Percentiles rank a stretch among this genome's conserved stretches.
These are phyloP conservation scores for Hibiscus syriacus DNA, from an alignment of 345 rosid species.

Conservation along the genomic window DNA sequence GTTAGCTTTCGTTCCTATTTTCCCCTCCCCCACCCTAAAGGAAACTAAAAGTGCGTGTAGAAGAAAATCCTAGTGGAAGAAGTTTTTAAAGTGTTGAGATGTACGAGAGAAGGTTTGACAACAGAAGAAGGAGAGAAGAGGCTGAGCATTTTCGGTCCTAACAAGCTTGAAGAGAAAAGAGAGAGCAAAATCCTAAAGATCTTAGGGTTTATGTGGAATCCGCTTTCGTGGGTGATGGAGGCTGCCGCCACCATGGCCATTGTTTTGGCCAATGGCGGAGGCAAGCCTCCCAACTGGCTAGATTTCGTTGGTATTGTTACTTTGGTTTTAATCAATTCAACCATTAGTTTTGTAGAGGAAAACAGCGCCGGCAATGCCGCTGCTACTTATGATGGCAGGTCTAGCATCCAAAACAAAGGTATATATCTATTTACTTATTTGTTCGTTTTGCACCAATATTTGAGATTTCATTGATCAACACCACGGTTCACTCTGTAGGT, in stretches of 20 bases:
- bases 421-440: too few species aligned
- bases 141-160: too few species aligned
- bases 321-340: conserved; percentile 61
- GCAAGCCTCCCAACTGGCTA: conserved; percentile 84
- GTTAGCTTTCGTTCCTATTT: too few species aligned
- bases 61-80: conserved; percentile 70
- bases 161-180: too few species aligned
- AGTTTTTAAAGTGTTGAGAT: conserved; percentile 71
- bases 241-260: conserved; percentile 91
- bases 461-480: not conserved
- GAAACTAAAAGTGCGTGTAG: conserved; percentile 31
- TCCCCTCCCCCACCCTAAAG: too few species aligned
- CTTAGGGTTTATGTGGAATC: conserved; percentile 95
- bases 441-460: too few species aligned
- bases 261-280: conserved; percentile 86
- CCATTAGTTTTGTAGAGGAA: conserved; percentile 87
- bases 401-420: conserved; percentile 88
- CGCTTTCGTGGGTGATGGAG: conserved; percentile 97
- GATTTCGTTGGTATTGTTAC: conserved; percentile 72
- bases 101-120: too few species aligned
- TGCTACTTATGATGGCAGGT: conserved; percentile 88
- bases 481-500: conserved; percentile 30
- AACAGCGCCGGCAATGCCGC: conserved; percentile 96
- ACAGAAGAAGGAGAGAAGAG: too few species aligned
- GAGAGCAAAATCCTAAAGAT: conserved; percentile 74